These are phyloP conservation scores for Lunularia cruciata DNA, from an alignment of 225 moss, liverwort and hornwort species.

Conservation along the genomic window DNA sequence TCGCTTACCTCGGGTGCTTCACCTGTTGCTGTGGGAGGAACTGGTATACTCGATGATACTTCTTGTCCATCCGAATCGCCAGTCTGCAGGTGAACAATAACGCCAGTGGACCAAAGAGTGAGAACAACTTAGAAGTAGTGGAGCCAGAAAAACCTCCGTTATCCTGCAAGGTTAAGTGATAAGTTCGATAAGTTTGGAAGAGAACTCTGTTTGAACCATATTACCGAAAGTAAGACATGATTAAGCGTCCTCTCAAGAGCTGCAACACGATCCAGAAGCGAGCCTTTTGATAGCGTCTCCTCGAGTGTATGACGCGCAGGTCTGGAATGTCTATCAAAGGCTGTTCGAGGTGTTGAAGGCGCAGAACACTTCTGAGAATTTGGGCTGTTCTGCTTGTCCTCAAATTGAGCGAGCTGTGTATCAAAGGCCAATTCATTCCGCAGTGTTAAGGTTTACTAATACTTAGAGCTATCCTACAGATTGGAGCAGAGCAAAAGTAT, in stretches of 20 bases:
- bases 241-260: slow-evolving; percentile 38
- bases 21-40: background rate
- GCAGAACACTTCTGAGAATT: slow-evolving; percentile 8
- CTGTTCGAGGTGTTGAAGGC: slow-evolving; percentile 26
- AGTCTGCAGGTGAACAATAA: background rate
- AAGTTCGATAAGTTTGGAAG: background rate
- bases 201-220: background rate
- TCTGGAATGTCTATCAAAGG: slow-evolving; percentile 30
- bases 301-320: slow-evolving; percentile 29
- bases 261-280: slow-evolving; percentile 38
- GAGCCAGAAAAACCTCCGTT: background rate
- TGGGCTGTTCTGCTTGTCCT: slow-evolving; percentile 30
- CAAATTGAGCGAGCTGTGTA: slow-evolving; percentile 38
- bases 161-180: background rate
- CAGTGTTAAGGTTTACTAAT: background rate
- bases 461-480: background rate
- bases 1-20: background rate
- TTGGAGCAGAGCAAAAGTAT: background rate
- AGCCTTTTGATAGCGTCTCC: slow-evolving; percentile 38
- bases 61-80: background rate
- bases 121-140: background rate
- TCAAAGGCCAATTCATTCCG: slow-evolving; percentile 32
- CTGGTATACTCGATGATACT: slow-evolving; percentile 1
- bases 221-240: slow-evolving; percentile 27
- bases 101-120: background rate